These are phyloP conservation scores for Thelonectria rubi DNA, from an alignment of 2,329 filamentous ascomycete genomes.

Conservation along the genomic window DNA sequence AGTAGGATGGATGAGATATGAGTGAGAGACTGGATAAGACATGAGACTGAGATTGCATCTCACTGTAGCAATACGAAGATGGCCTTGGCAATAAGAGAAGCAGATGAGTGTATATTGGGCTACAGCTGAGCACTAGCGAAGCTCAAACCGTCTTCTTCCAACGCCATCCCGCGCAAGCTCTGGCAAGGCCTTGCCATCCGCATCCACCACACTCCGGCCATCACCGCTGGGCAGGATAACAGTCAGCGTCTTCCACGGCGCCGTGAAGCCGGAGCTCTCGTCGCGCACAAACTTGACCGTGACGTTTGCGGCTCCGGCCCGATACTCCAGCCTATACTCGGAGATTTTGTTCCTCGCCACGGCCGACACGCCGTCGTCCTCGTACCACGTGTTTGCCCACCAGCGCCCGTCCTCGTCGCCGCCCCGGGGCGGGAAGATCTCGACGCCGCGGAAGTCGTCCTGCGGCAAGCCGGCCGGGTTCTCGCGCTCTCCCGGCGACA, in stretches of 20 bases:
- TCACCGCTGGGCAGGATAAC: conserved; percentile 48
- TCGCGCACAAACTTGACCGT: conserved; percentile 43
- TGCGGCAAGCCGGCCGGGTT: conserved; percentile 51
- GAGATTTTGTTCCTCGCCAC: conserved; percentile 46
- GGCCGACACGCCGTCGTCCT: conserved; percentile 51
- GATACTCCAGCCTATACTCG: conserved; percentile 45
- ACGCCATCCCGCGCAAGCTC: conserved; percentile 3
- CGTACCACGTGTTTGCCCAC: conserved; percentile 48
- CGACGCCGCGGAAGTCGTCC: conserved; percentile 54
- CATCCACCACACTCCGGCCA: conserved; percentile 11
- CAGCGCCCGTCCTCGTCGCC: conserved; percentile 34
- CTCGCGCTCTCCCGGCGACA: conserved; percentile 47
- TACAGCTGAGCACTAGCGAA: conserved; percentile 4
- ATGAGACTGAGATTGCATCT: too few species aligned
- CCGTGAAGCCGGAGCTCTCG: conserved; percentile 46
- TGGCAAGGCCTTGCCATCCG: not conserved
- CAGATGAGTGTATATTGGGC: too few species aligned
- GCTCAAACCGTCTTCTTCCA: conserved; percentile 11
- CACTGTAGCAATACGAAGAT: too few species aligned
- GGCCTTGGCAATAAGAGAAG: too few species aligned
- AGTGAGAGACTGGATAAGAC: too few species aligned
- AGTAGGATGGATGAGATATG: too few species aligned
- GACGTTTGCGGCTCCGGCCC: conserved; percentile 30
- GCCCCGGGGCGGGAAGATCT: conserved; percentile 52
- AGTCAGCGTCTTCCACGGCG: conserved; percentile 47